A percentile compares a stretch with the other conserved stretches of the same genome.
phyloP scores from a whole-genome alignment of 495 filamentous ascomycete species.

The Hypoxylon cercidicola region DNA sequence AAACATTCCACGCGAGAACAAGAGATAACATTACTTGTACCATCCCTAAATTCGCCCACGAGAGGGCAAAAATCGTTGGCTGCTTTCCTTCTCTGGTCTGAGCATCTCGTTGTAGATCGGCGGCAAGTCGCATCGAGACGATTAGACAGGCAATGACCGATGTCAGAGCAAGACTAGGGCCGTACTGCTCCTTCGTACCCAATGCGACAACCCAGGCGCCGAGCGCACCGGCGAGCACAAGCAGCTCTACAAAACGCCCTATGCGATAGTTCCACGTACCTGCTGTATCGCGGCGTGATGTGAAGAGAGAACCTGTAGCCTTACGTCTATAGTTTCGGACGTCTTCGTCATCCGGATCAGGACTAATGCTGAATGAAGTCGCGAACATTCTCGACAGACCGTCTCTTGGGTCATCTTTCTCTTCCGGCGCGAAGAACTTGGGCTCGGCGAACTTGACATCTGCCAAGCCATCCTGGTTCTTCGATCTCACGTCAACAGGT shows the following conservation, averaged over 20 bases:
- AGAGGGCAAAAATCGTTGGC: constrained; percentile 31
- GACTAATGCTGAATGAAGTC: constrained; percentile 46
- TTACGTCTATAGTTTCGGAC: neutral
- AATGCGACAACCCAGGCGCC: constrained; percentile 38
- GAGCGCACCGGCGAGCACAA: constrained; percentile 36
- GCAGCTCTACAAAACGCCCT: constrained; percentile 30
- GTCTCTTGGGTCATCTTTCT: constrained; percentile 46
- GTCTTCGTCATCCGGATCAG: constrained; percentile 37
- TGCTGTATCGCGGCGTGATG: neutral
- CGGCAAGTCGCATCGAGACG: constrained; percentile 43
- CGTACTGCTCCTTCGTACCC: constrained; percentile 40
- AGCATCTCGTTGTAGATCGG: constrained; percentile 39
- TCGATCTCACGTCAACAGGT: constrained; percentile 30
- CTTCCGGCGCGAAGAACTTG: constrained; percentile 43
- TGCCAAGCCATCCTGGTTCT: constrained; percentile 14
- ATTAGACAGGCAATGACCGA: constrained; percentile 41
- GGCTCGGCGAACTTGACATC: constrained; percentile 41
- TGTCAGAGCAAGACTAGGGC: constrained; percentile 34
- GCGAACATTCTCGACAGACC: constrained; percentile 47
- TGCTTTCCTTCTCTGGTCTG: constrained; percentile 32
- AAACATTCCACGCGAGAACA: constrained; percentile 41
- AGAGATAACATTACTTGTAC: constrained; percentile 36
- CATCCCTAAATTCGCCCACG: constrained; percentile 38
- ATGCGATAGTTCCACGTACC: constrained; percentile 17
- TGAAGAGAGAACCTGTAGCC: constrained; percentile 13